Conservation (phyloP, 2,329 filamentous ascomycete species). For the Akanthomyces dipterigenus region DNA sequence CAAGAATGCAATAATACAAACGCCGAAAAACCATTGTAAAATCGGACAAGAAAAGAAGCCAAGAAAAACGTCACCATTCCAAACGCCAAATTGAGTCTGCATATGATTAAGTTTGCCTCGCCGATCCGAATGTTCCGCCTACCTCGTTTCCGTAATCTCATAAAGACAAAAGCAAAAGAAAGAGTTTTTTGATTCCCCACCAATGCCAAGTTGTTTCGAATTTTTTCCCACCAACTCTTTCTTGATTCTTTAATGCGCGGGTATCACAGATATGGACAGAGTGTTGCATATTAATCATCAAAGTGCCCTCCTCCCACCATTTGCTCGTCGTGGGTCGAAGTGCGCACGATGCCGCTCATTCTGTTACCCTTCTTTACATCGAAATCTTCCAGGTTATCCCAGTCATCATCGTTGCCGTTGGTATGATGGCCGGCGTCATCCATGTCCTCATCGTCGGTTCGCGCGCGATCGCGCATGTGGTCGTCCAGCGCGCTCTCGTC, state of each 20-base stretch:
- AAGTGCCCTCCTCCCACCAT: constrained; percentile 59
- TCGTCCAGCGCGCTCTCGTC: constrained; percentile 93
- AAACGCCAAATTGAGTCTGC: constrained; percentile 13
- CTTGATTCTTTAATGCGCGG: background rate
- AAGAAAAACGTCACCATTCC: constrained; percentile 1
- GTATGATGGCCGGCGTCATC: constrained; percentile 38
- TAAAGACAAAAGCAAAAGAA: background rate
- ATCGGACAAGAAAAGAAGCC: background rate
- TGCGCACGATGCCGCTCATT: constrained; percentile 59
- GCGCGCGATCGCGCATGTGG: constrained; percentile 55
- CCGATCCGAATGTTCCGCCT: background rate
- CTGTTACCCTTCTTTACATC: constrained; percentile 47
- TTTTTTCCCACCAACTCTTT: background rate
- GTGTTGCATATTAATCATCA: constrained; percentile 45
- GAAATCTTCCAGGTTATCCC: constrained; percentile 52
- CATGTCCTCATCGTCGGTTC: constrained; percentile 53
- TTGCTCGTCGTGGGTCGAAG: constrained; percentile 51
- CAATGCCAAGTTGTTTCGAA: background rate
- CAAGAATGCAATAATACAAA: background rate
- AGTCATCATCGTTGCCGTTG: constrained; percentile 38
- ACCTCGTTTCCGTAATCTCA: background rate
- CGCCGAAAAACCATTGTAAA: background rate
- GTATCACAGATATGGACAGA: constrained; percentile 4
- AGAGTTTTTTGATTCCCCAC: background rate
- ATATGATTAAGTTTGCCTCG: constrained; percentile 2